Evolutionary conservation across 495 filamentous ascomycete genomes (phyloP), one percentile per base, ranked within the genome.

Genomic region (Talaromyces adpressus): DNA sequence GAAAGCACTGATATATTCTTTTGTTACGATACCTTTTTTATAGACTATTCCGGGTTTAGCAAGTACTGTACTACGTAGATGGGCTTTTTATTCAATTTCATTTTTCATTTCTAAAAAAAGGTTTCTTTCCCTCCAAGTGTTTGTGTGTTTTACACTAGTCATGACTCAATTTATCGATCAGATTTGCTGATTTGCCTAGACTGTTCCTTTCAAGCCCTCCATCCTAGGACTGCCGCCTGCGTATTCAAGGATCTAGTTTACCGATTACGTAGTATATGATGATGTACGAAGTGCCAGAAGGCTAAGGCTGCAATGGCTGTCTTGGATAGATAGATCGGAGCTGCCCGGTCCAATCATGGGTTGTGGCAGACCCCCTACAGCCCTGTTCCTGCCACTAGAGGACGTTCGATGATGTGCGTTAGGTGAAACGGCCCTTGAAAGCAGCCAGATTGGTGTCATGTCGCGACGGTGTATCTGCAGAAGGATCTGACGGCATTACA

Each of bases 271-370:
- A 8, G 45, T 9, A 49, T 20, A 49, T 6, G 45, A 49, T 9
- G 45, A 49, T 49, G 45, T 49, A 49, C 18, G 18, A 49, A 49
- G 16, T 47, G 16, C 41, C 12, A 39, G 34, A 47, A 6, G 41
- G 4, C 45, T 49, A 47, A 6, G 11, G 45, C 7, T 49, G 45
- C 45, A 20, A 18, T 20, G 45, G n/a, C 18, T 49, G 45, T 49
- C 45, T 20, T 18, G 45, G n/a, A 49, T 49, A 49, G 22, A 56
- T 14, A n/a, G n/a, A 29, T 56, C 52, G 52, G 52, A 56, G 52
- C 52, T 56, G 52, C n/a, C 52, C 52, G 52, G 22, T 56, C 52
- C 52, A 56, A 56, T 56, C 4, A 56, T 49, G n/a, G 18, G 18
- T 18, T 49, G 45, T 49, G n/a, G 45, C 18, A 49, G 16, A 49